Percentiles rank a stretch among this genome's conserved stretches.
Conservation (phyloP, 768 basidiomycete species). For the Mycena crocata region DNA sequence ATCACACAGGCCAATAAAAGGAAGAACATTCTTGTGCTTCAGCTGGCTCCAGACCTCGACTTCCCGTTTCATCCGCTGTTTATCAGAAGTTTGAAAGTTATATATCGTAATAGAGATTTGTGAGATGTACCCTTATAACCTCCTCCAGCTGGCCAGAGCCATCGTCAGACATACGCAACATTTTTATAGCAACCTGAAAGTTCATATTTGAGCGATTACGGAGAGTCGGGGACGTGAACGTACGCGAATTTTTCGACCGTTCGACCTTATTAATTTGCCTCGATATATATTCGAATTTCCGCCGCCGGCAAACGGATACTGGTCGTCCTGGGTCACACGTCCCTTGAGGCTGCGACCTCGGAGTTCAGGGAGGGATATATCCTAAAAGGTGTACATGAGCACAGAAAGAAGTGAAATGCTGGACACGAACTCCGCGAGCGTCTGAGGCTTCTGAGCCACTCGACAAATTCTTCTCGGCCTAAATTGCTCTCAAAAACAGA, state of each 20-base stretch:
- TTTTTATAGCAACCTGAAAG: conserved; percentile 26
- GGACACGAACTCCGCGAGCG: not conserved
- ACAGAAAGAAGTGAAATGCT: no score
- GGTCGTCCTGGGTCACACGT: conserved; percentile 12
- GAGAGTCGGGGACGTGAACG: not conserved
- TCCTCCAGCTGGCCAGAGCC: conserved; percentile 23
- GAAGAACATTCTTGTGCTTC: conserved; percentile 8
- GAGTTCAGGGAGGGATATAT: conserved; percentile 7
- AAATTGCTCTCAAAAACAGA: not conserved
- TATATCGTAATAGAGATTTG: no score
- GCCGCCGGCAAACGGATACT: conserved; percentile 27
- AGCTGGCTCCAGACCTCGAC: conserved; percentile 4
- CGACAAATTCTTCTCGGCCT: not conserved
- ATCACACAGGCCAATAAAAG: conserved; percentile 12
- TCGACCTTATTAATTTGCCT: conserved; percentile 17
- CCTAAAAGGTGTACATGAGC: not conserved
- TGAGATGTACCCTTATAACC: conserved; percentile 20
- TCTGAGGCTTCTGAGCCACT: conserved; percentile 15
- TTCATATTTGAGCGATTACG: not conserved
- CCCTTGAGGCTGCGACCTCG: conserved; percentile 1
- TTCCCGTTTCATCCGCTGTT: conserved; percentile 1
- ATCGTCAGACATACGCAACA: conserved; percentile 26
- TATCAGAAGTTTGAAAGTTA: not conserved
- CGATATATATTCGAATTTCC: conserved; percentile 26
- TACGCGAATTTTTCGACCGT: conserved; percentile 26